phyloP scores from a whole-genome alignment of 148 eudicot genomes.

The Spergularia marina region DNA sequence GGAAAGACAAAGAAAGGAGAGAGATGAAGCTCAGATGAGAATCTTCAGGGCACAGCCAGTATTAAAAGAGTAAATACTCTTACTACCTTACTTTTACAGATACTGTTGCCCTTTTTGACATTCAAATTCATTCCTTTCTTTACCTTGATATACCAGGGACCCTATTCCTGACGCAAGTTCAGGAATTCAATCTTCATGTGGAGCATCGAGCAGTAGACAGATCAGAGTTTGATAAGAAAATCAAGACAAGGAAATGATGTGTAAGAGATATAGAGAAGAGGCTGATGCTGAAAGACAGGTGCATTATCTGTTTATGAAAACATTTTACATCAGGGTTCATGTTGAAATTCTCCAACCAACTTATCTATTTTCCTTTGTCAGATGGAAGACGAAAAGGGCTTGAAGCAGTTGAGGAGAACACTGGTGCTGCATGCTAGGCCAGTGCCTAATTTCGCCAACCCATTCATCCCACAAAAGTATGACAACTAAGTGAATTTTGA shows the following conservation, averaged over 20 bases:
- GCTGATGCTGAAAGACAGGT: slow-evolving; percentile 86
- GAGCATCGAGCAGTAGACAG: slow-evolving; percentile 81
- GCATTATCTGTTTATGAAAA: background rate
- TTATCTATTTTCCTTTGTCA: slow-evolving; percentile 12
- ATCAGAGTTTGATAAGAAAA: slow-evolving; percentile 83
- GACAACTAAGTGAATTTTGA: slow-evolving; percentile 6
- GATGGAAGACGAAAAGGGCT: slow-evolving; percentile 98
- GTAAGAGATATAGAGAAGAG: slow-evolving; percentile 90
- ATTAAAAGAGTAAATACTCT: slow-evolving; percentile 77
- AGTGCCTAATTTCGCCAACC: slow-evolving; percentile 66
- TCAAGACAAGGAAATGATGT: slow-evolving; percentile 77
- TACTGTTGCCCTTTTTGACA: too few species aligned
- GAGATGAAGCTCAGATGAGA: slow-evolving; percentile 80
- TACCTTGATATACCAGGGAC: slow-evolving; percentile 46
- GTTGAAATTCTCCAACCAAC: background rate
- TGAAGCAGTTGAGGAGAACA: slow-evolving; percentile 86
- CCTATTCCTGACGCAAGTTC: slow-evolving; percentile 85
- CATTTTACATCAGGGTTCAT: background rate
- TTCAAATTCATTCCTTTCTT: background rate
- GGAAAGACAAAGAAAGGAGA: slow-evolving; percentile 64
- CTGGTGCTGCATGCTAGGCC: slow-evolving; percentile 93
- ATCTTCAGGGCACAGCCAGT: slow-evolving; percentile 84
- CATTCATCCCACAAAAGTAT: slow-evolving; percentile 82
- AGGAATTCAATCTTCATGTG: slow-evolving; percentile 72
- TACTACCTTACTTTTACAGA: background rate